Percentiles rank a stretch among this genome's conserved stretches.
Evolutionary conservation across 306 rosid genomes (phyloP).

Genomic region (Dalbergia cochinchinensis): DNA sequence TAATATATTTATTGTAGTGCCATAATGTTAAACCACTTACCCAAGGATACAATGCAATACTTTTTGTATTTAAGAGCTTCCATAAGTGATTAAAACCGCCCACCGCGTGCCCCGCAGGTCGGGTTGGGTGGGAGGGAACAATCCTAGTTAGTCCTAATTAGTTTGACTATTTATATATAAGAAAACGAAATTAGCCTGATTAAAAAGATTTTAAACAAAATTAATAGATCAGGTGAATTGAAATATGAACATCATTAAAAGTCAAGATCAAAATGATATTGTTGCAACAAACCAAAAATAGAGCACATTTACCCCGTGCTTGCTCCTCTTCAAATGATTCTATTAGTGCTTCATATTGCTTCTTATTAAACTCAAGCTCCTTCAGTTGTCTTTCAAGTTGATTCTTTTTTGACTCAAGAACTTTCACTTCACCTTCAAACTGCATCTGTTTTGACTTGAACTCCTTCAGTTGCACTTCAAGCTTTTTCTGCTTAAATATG

Average conservation of each 20-base stretch:
- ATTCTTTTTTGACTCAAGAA: background rate
- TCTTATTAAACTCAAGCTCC: background rate
- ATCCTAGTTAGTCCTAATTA: background rate
- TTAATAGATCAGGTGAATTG: constrained; percentile 6
- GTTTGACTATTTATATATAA: background rate
- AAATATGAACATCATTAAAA: constrained; percentile 2
- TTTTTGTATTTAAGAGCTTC: background rate
- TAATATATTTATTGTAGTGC: background rate
- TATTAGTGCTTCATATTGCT: background rate
- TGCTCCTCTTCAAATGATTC: background rate
- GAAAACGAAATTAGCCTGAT: constrained; percentile 10
- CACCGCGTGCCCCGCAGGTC: too few species aligned
- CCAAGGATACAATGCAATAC: background rate
- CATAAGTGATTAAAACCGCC: background rate
- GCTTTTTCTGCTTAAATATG: background rate
- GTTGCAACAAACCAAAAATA: too few species aligned
- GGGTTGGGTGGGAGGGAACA: background rate
- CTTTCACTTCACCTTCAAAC: background rate
- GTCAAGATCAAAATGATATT: background rate
- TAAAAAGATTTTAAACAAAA: background rate
- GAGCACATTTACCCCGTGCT: too few species aligned
- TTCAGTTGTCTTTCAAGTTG: background rate
- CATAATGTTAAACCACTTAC: background rate
- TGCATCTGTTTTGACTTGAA: background rate
- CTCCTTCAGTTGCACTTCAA: background rate